These are phyloP conservation scores for Petunia hybrid DNA, from an alignment of 305 asterid genomes.

Conservation along the genomic window DNA sequence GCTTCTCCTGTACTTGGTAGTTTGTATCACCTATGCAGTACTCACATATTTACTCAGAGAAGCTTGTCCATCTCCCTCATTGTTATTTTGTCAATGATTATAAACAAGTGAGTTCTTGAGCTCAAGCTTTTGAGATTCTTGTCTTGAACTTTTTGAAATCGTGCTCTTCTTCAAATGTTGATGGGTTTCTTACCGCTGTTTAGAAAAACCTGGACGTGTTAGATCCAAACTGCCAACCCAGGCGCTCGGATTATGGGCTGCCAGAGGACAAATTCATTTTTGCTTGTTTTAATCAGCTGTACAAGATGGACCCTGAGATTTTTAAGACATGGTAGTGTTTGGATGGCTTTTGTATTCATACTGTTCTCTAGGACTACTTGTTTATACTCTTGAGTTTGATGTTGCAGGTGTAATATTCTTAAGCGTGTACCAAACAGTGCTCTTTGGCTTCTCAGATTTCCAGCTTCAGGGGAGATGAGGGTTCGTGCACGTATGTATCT, in stretches of 20 bases:
- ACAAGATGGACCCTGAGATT: conserved; percentile 99
- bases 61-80: conserved; percentile 95
- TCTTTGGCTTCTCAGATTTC: conserved; percentile 95
- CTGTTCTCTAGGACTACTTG: conserved; percentile 16
- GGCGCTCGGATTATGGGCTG: conserved; percentile 90
- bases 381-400: conserved; percentile 10
- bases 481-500: conserved; percentile 79
- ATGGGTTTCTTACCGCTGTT: conserved; percentile 29
- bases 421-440: conserved; percentile 98
- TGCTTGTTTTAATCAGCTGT: conserved; percentile 98
- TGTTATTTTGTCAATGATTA: conserved; percentile 98
- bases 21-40: conserved; percentile 85
- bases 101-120: conserved; percentile 78
- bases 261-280: conserved; percentile 94
- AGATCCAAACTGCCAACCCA: conserved; percentile 80
- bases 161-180: conserved; percentile 6
- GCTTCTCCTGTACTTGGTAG: conserved; percentile 50
- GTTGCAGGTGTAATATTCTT: conserved; percentile 92
- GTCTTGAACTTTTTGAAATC: neutral
- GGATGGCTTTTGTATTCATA: conserved; percentile 13
- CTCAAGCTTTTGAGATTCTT: conserved; percentile 23
- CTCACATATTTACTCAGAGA: conserved; percentile 91
- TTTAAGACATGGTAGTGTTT: conserved; percentile 73
- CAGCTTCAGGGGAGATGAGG: conserved; percentile 98
- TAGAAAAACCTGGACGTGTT: conserved; percentile 94